Conservation (phyloP, 805 yeast species). For the Clavispora vitiphila region DNA sequence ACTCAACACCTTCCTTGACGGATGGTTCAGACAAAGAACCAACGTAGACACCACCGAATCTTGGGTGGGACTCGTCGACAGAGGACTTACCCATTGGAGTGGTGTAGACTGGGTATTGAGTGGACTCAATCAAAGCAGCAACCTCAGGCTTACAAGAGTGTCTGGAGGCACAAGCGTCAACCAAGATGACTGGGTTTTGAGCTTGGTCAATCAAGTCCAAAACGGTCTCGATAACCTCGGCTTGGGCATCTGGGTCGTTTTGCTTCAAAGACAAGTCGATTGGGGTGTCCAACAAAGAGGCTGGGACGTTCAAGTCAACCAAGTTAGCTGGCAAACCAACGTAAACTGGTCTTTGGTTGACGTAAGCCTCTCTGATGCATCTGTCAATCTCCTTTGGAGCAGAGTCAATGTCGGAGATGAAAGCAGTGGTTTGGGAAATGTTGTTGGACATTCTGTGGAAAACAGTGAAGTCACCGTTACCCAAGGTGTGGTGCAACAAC, state of each 20-base stretch:
- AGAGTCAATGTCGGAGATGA: slow-evolving; percentile 55
- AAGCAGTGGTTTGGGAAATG: slow-evolving; percentile 62
- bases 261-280: slow-evolving; percentile 55
- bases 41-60: slow-evolving; percentile 78
- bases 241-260: slow-evolving; percentile 58
- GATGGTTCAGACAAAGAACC: slow-evolving; percentile 75
- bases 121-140: slow-evolving; percentile 52
- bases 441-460: slow-evolving; percentile 75
- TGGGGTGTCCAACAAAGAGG: slow-evolving; percentile 54
- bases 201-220: slow-evolving; percentile 51
- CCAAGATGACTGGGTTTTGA: slow-evolving; percentile 66
- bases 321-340: slow-evolving; percentile 79
- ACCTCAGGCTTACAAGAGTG: slow-evolving; percentile 67
- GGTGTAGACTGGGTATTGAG: slow-evolving; percentile 76
- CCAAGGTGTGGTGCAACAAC: slow-evolving; percentile 77
- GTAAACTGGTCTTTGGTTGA: slow-evolving; percentile 76
- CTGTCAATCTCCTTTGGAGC: slow-evolving; percentile 74
- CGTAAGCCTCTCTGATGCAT: slow-evolving; percentile 65
- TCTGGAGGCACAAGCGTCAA: slow-evolving; percentile 84
- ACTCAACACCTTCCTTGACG: slow-evolving; percentile 67
- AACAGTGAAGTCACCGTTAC: slow-evolving; percentile 76
- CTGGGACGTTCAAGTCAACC: slow-evolving; percentile 60
- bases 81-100: slow-evolving; percentile 91
- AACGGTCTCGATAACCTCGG: slow-evolving; percentile 52
- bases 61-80: slow-evolving; percentile 54